These are phyloP conservation scores for Ceratobasidium sp. DNA, from an alignment of 1,284 basidiomycete species.

Conservation along the genomic window DNA sequence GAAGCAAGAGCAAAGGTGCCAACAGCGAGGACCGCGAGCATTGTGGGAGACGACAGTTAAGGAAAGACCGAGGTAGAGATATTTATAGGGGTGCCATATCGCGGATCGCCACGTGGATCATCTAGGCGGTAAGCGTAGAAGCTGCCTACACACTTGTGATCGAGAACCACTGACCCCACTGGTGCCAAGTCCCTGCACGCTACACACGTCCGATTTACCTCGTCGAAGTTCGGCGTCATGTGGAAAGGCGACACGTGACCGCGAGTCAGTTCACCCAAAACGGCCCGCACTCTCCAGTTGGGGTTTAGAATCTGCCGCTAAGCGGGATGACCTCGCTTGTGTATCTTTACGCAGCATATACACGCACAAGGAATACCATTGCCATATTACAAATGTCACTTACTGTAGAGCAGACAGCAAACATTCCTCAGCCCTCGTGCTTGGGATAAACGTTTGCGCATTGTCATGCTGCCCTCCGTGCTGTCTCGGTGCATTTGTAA, in stretches of 20 bases:
- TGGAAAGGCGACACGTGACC: constrained; percentile 36
- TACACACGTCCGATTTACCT: constrained; percentile 15
- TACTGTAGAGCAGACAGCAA: background rate
- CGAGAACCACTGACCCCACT: background rate
- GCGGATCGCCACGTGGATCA: constrained; percentile 15
- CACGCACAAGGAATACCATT: background rate
- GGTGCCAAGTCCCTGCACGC: constrained; percentile 27
- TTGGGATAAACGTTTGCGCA: background rate
- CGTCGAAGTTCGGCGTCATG: constrained; percentile 32
- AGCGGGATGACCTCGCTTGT: background rate
- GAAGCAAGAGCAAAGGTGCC: constrained; percentile 37
- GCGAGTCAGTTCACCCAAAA: background rate
- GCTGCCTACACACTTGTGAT: constrained; percentile 19
- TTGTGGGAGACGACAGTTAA: constrained; percentile 11
- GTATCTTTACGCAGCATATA: background rate
- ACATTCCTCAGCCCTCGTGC: background rate
- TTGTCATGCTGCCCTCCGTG: background rate
- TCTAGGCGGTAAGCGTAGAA: constrained; percentile 27
- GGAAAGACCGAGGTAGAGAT: background rate
- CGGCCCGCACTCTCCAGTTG: background rate
- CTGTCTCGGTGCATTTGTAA: background rate
- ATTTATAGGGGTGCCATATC: constrained; percentile 33
- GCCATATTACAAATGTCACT: background rate
- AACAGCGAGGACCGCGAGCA: constrained; percentile 37
- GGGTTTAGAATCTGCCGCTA: background rate